These are phyloP conservation scores for Hibiscus syriacus DNA, from an alignment of 345 rosid species.

Conservation along the genomic window DNA sequence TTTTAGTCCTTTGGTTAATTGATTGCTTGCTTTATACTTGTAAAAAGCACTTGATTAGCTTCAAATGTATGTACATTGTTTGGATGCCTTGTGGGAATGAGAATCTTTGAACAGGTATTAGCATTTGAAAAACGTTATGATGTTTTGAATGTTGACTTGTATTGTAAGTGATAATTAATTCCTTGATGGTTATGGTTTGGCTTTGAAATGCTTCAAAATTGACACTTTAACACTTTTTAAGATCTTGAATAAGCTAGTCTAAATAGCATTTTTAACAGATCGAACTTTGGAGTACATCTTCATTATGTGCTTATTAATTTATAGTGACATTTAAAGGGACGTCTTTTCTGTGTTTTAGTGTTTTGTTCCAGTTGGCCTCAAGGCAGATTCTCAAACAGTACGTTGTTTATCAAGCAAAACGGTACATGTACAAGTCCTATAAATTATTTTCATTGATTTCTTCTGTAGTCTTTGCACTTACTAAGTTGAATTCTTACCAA, in stretches of 20 bases:
- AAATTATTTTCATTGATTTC: not conserved
- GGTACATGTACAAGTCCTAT: constrained; percentile 33
- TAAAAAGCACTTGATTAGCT: not conserved
- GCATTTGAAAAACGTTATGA: not conserved
- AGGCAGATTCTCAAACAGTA: constrained; percentile 49
- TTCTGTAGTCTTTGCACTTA: not conserved
- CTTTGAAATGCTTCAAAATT: not conserved
- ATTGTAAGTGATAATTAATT: not conserved
- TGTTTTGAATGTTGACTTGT: not conserved
- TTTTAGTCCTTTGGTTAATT: not conserved
- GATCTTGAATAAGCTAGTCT: not conserved
- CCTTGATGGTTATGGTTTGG: not conserved
- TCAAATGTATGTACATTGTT: not conserved
- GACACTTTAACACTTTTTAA: not conserved
- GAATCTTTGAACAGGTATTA: not conserved
- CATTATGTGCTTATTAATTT: not conserved
- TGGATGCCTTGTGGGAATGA: not conserved
- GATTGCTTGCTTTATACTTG: not conserved
- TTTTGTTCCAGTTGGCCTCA: constrained; percentile 66
- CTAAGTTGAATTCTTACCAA: not conserved
- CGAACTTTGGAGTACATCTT: too few relatives aligned
- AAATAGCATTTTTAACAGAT: not conserved
- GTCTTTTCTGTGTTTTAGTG: constrained; percentile 31
- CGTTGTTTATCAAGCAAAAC: constrained; percentile 74
- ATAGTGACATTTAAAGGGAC: not conserved